phyloP scores from a whole-genome alignment of 805 yeast species.

The Schizosaccharomyces osmophilus region DNA sequence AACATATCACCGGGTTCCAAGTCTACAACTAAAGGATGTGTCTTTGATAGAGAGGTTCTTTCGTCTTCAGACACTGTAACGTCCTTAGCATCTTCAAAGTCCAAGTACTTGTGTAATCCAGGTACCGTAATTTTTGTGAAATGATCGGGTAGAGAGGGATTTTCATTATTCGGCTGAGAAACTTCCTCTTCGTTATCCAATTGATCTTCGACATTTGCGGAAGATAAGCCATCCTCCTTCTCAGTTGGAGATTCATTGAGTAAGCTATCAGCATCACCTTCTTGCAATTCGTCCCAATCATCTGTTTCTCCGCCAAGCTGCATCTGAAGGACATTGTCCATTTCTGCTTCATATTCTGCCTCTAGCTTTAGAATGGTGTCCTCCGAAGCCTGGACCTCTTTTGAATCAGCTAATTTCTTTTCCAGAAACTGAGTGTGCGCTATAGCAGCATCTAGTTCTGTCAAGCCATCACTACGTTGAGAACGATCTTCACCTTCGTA shows the following conservation, averaged over 20 bases:
- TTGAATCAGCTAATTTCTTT: not conserved
- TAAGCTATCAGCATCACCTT: not conserved
- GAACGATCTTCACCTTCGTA: not conserved
- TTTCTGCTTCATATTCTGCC: not conserved
- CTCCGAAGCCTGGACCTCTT: not conserved
- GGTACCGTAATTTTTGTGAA: not conserved
- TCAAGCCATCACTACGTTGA: not conserved
- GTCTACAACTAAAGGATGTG: slow-evolving; percentile 8
- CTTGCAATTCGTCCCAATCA: not conserved
- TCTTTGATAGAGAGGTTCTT: not conserved
- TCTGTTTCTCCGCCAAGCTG: not conserved
- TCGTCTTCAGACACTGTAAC: not conserved
- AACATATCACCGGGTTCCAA: slow-evolving; percentile 17
- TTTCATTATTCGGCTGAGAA: not conserved
- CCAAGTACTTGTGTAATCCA: not conserved
- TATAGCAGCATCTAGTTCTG: not conserved
- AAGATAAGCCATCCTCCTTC: not conserved
- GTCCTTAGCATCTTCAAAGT: not conserved
- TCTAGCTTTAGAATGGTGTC: not conserved
- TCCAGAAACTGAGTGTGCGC: not conserved
- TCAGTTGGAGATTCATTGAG: not conserved
- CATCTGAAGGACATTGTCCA: not conserved
- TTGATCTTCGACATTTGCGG: not conserved
- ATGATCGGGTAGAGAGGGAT: not conserved
- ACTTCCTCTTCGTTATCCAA: too few species aligned